Evolutionary conservation across 495 filamentous ascomycete genomes (phyloP).

Genomic region (Podospora sp.): DNA sequence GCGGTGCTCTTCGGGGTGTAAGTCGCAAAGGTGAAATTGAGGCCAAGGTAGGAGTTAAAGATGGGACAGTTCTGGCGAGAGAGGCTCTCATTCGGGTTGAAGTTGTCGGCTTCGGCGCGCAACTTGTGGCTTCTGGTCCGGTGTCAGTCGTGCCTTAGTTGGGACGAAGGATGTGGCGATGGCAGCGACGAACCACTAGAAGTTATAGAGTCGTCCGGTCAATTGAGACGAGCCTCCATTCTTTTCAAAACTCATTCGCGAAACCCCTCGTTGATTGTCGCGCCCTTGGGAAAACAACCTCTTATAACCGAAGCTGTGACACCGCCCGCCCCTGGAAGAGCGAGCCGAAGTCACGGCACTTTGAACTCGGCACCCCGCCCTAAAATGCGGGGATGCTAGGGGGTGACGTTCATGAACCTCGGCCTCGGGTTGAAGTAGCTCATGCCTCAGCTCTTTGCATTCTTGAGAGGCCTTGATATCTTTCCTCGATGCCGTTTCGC

Average conservation of each 20-base stretch:
- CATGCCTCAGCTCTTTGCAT: too few relatives aligned
- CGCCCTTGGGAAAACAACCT: conserved; percentile 9
- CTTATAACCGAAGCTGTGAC: neutral
- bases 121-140: neutral
- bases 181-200: neutral
- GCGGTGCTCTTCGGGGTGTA: neutral
- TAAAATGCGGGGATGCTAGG: neutral
- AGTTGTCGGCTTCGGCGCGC: neutral
- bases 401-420: neutral
- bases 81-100: neutral
- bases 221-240: neutral
- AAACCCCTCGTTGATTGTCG: neutral
- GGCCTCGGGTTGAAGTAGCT: too few relatives aligned
- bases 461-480: too few relatives aligned
- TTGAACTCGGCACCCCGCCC: neutral
- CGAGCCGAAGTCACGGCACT: conserved; percentile 8
- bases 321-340: neutral
- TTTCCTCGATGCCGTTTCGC: too few relatives aligned
- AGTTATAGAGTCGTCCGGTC: neutral
- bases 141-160: neutral
- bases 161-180: neutral
- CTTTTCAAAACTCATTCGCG: neutral
- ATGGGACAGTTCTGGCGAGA: neutral
- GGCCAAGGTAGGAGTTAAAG: too few relatives aligned
- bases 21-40: neutral